Evolutionary conservation across 1,139 yeast species (phyloP).

Genomic region (Barnettozyma hawaiiensis): DNA sequence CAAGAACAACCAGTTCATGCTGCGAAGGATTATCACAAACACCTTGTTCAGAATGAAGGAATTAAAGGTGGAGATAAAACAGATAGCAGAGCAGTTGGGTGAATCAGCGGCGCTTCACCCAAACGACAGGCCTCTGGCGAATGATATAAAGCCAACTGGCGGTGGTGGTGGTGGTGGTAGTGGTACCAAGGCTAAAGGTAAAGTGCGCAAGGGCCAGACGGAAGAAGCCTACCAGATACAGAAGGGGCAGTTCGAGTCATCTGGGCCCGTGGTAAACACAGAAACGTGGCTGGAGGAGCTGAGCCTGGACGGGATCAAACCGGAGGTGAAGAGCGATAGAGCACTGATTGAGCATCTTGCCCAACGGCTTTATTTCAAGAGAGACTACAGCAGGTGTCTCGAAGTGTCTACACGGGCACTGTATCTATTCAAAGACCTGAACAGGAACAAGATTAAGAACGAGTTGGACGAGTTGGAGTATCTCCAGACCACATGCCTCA

Average conservation of each 20-base stretch:
- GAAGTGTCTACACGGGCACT: slow-evolving; percentile 32
- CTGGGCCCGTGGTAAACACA: slow-evolving; percentile 49
- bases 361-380: slow-evolving; percentile 43
- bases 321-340: slow-evolving; percentile 27
- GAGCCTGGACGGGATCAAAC: slow-evolving; percentile 19
- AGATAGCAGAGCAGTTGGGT: neutral
- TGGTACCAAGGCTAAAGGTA: slow-evolving; percentile 29
- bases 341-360: slow-evolving; percentile 26
- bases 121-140: slow-evolving; percentile 10
- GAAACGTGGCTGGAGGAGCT: slow-evolving; percentile 38
- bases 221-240: slow-evolving; percentile 49
- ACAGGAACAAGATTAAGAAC: slow-evolving; percentile 32
- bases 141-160: slow-evolving; percentile 29
- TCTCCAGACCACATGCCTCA: slow-evolving; percentile 36
- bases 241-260: slow-evolving; percentile 34
- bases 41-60: slow-evolving; percentile 3
- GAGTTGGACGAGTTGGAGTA: slow-evolving; percentile 42
- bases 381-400: slow-evolving; percentile 42
- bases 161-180: no score
- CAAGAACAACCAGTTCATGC: neutral
- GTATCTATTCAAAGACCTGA: slow-evolving; percentile 30
- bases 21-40: neutral
- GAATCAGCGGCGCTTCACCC: slow-evolving; percentile 5
- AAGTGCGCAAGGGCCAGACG: slow-evolving; percentile 51
- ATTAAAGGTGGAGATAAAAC: neutral